These are phyloP conservation scores for Ciborinia camelliae DNA, from an alignment of 2,329 filamentous ascomycete genomes.

Conservation along the genomic window DNA sequence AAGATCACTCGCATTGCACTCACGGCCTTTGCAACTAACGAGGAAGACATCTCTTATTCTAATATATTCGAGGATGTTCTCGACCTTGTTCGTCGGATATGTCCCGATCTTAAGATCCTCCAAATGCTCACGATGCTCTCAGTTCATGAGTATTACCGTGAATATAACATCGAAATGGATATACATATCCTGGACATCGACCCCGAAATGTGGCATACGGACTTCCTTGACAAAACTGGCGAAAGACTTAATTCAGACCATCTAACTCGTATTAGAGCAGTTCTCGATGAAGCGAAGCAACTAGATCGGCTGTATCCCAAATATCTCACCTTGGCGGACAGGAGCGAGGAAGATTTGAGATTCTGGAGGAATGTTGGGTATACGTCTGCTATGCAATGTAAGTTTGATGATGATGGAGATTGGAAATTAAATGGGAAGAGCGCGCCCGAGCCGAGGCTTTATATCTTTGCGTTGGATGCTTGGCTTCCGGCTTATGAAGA, in stretches of 20 bases:
- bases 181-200: background rate
- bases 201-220: background rate
- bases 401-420: background rate
- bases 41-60: rapidly evolving
- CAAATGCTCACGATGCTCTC: background rate
- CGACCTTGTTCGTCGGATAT: background rate
- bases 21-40: background rate
- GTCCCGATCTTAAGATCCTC: background rate
- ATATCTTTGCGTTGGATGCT: background rate
- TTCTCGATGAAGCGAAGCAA: background rate
- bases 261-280: rapidly evolving
- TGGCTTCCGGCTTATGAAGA: background rate
- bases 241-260: background rate
- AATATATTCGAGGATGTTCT: rapidly evolving
- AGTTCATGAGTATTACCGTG: no score
- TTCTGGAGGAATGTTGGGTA: background rate
- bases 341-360: background rate
- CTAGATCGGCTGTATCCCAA: rapidly evolving
- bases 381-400: background rate
- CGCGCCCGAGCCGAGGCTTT: background rate
- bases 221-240: background rate
- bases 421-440: background rate
- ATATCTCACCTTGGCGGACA: background rate
- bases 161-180: background rate
- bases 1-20: background rate